Evolutionary conservation across 2,329 filamentous ascomycete species (phyloP).

Genomic region (Neoascochyta sp.): DNA sequence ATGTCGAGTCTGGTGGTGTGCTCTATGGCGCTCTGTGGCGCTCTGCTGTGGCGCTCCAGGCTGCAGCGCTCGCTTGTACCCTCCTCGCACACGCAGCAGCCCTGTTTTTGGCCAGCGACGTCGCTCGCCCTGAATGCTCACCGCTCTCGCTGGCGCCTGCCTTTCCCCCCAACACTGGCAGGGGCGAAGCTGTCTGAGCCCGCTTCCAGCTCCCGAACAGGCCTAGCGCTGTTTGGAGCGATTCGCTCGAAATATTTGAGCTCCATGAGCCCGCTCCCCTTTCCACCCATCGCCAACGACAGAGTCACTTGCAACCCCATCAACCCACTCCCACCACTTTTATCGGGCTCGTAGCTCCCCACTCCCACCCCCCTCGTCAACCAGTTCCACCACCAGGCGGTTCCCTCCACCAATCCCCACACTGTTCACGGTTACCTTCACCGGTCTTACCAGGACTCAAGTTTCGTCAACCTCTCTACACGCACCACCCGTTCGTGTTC

Average conservation of each 20-base stretch:
- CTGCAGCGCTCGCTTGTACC: no score
- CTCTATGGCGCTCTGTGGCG: no score
- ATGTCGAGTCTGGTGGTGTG: no score
- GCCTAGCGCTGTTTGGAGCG: slow-evolving; percentile 19
- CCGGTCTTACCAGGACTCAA: slow-evolving; percentile 42
- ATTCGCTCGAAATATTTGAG: slow-evolving; percentile 25
- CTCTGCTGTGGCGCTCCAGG: no score
- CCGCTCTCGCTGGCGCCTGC: no score
- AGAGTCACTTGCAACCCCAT: slow-evolving; percentile 28
- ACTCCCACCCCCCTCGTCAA: slow-evolving; percentile 52
- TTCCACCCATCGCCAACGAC: slow-evolving; percentile 31
- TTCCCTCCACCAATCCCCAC: slow-evolving; percentile 36
- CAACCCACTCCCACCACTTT: slow-evolving; percentile 31
- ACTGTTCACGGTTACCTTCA: slow-evolving; percentile 41
- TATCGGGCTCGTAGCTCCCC: slow-evolving; percentile 50
- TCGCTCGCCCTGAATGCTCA: no score
- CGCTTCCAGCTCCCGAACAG: slow-evolving; percentile 25
- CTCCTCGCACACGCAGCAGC: no score
- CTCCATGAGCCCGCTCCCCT: slow-evolving; percentile 22
- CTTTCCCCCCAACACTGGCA: no score
- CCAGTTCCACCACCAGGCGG: slow-evolving; percentile 47
- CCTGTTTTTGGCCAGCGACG: no score
- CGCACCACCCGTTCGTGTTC: slow-evolving; percentile 49
- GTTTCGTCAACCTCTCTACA: slow-evolving; percentile 41
- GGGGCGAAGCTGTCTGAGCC: no score